These are phyloP conservation scores for Fusarium austroafricanum DNA, from an alignment of 2,329 filamentous ascomycete species.

Conservation along the genomic window DNA sequence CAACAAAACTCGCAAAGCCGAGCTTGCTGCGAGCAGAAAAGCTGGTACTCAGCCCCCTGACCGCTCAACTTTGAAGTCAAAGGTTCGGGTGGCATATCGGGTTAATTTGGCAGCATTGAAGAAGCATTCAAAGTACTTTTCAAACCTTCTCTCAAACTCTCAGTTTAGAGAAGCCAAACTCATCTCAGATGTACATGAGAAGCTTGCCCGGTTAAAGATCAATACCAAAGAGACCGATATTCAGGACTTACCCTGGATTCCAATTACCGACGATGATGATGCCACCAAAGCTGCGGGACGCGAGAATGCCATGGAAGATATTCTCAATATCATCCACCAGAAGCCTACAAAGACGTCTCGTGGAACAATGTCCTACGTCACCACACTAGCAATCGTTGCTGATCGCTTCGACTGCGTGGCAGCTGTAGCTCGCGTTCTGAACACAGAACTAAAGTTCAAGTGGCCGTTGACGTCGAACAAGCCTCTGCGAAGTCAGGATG, in stretches of 20 bases:
- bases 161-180: conserved; percentile 72
- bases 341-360: conserved; percentile 53
- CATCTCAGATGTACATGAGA: conserved; percentile 63
- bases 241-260: conserved; percentile 69
- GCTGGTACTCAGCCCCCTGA: conserved; percentile 41
- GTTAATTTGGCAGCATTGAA: conserved; percentile 68
- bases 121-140: conserved; percentile 76
- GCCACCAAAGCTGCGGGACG: conserved; percentile 71
- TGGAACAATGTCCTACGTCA: conserved; percentile 70
- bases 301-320: conserved; percentile 72
- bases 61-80: conserved; percentile 52
- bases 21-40: conserved; percentile 49
- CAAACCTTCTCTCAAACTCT: conserved; percentile 71
- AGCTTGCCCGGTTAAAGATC: conserved; percentile 60
- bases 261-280: conserved; percentile 75
- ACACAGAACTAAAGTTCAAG: conserved; percentile 62
- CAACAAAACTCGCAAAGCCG: conserved; percentile 57
- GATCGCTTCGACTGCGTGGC: conserved; percentile 77
- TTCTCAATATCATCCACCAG: conserved; percentile 74
- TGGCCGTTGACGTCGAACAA: conserved; percentile 62
- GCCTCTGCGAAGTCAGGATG: conserved; percentile 52
- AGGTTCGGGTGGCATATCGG: conserved; percentile 64
- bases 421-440: conserved; percentile 65
- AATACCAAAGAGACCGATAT: conserved; percentile 61
- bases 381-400: conserved; percentile 75